Evolutionary conservation across 2,329 filamentous ascomycete species (phyloP).

Genomic region (Claviceps capensis): DNA sequence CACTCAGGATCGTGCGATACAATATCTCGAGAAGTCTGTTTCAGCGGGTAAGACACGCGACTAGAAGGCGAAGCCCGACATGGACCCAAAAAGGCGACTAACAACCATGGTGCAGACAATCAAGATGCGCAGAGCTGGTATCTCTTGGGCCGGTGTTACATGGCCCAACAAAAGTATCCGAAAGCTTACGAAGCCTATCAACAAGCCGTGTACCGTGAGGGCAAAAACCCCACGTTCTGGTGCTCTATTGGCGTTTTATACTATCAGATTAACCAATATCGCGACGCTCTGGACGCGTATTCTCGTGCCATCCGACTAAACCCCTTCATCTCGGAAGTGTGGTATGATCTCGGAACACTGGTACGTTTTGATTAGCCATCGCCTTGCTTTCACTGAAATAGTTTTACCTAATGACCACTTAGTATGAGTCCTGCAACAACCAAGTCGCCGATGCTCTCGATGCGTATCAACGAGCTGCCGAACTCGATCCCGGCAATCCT

Average conservation of each 20-base stretch:
- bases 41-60: slow-evolving; percentile 57
- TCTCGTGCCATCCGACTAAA: slow-evolving; percentile 92
- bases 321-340: slow-evolving; percentile 96
- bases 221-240: slow-evolving; percentile 97
- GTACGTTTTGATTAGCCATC: slow-evolving; percentile 32
- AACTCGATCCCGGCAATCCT: slow-evolving; percentile 82
- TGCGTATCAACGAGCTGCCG: slow-evolving; percentile 86
- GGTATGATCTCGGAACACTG: slow-evolving; percentile 94
- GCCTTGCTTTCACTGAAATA: slow-evolving; percentile 15
- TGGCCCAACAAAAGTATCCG: slow-evolving; percentile 98
- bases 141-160: slow-evolving; percentile 91
- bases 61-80: neutral
- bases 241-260: slow-evolving; percentile 98
- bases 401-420: slow-evolving; percentile 16
- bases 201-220: slow-evolving; percentile 95
- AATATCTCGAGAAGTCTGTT: slow-evolving; percentile 94
- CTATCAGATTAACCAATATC: slow-evolving; percentile 99
- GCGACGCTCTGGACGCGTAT: slow-evolving; percentile 93
- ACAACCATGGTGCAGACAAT: slow-evolving; percentile 52
- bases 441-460: slow-evolving; percentile 93
- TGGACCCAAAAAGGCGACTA: neutral
- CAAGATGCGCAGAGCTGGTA: slow-evolving; percentile 98
- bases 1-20: slow-evolving; percentile 91
- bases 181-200: slow-evolving; percentile 98
- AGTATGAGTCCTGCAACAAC: slow-evolving; percentile 99